Conservation (phyloP, 1,139 yeast species). For the Diutina scorzettiae region DNA sequence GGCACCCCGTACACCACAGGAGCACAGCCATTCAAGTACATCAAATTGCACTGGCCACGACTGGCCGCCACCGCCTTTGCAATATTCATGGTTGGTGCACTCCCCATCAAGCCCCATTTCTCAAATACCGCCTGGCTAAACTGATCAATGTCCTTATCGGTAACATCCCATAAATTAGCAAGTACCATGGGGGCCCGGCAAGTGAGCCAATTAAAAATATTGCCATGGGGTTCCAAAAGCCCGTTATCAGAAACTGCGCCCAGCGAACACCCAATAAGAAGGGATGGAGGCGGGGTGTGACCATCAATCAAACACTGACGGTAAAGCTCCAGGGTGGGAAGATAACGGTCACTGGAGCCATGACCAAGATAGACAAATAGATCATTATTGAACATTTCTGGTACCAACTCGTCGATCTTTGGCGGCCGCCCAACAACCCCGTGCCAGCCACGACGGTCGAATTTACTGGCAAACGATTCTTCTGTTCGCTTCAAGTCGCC, state of each 20-base stretch:
- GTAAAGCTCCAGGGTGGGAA: slow-evolving; percentile 22
- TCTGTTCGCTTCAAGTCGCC: slow-evolving; percentile 68
- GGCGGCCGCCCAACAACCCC: slow-evolving; percentile 27
- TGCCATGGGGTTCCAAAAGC: slow-evolving; percentile 61
- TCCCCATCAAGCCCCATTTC: slow-evolving; percentile 43
- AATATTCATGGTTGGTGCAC: slow-evolving; percentile 15
- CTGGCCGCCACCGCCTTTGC: slow-evolving; percentile 42
- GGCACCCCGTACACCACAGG: slow-evolving; percentile 76
- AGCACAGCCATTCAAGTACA: slow-evolving; percentile 68
- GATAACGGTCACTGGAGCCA: slow-evolving; percentile 87
- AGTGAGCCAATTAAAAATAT: slow-evolving; percentile 58
- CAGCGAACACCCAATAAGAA: slow-evolving; percentile 88
- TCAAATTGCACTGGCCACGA: slow-evolving; percentile 52
- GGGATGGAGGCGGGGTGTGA: slow-evolving; percentile 46
- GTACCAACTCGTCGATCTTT: slow-evolving; percentile 26
- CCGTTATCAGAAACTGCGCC: slow-evolving; percentile 56
- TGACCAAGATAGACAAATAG: slow-evolving; percentile 83
- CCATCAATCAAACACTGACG: slow-evolving; percentile 13
- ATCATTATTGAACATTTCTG: slow-evolving; percentile 23
- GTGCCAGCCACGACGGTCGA: slow-evolving; percentile 14
- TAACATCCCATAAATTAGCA: slow-evolving; percentile 93
- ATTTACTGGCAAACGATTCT: slow-evolving; percentile 36
- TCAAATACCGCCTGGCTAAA: slow-evolving; percentile 52
- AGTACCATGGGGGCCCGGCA: slow-evolving; percentile 78
- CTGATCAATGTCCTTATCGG: slow-evolving; percentile 86